phyloP scores from a whole-genome alignment of 768 basidiomycete species.

The Clavulina sp. region DNA sequence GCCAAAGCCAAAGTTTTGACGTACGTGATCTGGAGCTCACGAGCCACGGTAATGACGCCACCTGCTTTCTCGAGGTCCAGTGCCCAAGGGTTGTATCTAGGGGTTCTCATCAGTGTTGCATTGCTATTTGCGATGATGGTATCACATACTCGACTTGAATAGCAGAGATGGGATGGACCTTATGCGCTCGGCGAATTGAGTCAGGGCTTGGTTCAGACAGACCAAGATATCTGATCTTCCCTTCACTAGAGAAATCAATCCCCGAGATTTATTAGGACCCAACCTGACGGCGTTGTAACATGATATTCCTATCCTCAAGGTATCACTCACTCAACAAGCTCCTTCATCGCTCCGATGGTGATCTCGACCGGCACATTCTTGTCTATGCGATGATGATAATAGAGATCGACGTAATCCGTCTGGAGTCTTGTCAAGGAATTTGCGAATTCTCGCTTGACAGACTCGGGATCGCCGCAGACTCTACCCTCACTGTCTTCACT shows the following conservation, averaged over 20 bases:
- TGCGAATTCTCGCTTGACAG: conserved; percentile 7
- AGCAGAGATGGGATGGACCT: conserved; percentile 10
- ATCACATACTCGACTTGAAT: conserved; percentile 13
- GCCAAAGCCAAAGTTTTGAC: neutral
- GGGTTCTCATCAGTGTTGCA: no score
- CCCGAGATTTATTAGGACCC: no score
- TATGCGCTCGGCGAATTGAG: conserved; percentile 12
- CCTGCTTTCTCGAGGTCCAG: conserved; percentile 7
- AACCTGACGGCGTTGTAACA: no score
- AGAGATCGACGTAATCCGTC: conserved; percentile 12
- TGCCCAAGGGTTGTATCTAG: conserved; percentile 11
- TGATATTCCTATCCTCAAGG: neutral
- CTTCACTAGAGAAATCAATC: no score
- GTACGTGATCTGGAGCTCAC: conserved; percentile 23
- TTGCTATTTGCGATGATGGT: no score
- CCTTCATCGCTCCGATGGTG: conserved; percentile 11
- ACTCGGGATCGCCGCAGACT: conserved; percentile 11
- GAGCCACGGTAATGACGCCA: conserved; percentile 13
- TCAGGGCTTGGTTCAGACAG: conserved; percentile 27
- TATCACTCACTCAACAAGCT: conserved; percentile 8
- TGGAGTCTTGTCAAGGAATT: conserved; percentile 11
- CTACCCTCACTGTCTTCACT: no score
- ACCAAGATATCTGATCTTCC: conserved; percentile 34
- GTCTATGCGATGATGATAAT: conserved; percentile 13
- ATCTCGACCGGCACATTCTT: conserved; percentile 14